Conservation (phyloP, 2,329 filamentous ascomycete genomes). For the Coleophoma crateriformis region DNA sequence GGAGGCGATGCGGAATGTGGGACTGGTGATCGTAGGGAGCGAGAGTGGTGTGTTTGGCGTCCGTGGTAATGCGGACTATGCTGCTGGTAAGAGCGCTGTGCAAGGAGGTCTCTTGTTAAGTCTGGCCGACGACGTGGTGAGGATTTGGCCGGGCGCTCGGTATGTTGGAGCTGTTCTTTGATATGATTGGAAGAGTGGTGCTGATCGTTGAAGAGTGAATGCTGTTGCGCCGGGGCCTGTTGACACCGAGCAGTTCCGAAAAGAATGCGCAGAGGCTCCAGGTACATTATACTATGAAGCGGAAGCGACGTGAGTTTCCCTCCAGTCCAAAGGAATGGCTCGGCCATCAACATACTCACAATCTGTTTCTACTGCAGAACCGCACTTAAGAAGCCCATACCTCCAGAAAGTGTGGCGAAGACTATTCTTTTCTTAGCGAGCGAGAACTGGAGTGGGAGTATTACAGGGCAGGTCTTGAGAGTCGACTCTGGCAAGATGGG, state of each 20-base stretch:
- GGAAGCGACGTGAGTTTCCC: slow-evolving; percentile 31
- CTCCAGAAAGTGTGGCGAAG: slow-evolving; percentile 34
- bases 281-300: slow-evolving; percentile 34
- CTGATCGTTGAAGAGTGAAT: slow-evolving; percentile 31
- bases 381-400: slow-evolving; percentile 31
- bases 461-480: slow-evolving; percentile 37
- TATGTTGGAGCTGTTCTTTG: slow-evolving; percentile 2
- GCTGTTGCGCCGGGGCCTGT: slow-evolving; percentile 40
- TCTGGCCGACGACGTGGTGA: slow-evolving; percentile 33
- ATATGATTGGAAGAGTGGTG: neutral
- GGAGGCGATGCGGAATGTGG: slow-evolving; percentile 27
- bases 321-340: neutral
- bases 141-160: slow-evolving; percentile 25
- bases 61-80: slow-evolving; percentile 36
- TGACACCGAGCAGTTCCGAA: slow-evolving; percentile 34
- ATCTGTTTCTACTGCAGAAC: slow-evolving; percentile 13
- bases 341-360: too few species aligned
- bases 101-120: slow-evolving; percentile 36
- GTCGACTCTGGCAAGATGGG: slow-evolving; percentile 41
- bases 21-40: slow-evolving; percentile 37
- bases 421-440: slow-evolving; percentile 39
- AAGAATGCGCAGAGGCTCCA: slow-evolving; percentile 32
- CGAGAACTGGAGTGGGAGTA: slow-evolving; percentile 35
- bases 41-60: slow-evolving; percentile 39
- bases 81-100: slow-evolving; percentile 37